Evolutionary conservation across 108 stramenopile species (phyloP).

Genomic region (Pseudonitzschia delicatissima): DNA sequence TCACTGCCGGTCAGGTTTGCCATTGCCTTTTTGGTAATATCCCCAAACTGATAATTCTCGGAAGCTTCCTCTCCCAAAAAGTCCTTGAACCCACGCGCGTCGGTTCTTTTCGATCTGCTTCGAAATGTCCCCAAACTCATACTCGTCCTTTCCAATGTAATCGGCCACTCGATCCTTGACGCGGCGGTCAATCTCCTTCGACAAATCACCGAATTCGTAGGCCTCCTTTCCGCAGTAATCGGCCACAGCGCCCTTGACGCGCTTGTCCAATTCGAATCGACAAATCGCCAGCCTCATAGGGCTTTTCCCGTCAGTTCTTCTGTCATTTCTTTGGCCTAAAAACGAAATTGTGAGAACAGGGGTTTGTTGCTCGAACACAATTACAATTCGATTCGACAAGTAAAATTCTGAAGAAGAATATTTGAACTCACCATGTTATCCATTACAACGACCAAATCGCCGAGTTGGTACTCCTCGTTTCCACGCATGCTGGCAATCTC

Average conservation of each 20-base stretch:
- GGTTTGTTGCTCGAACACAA: too few relatives aligned
- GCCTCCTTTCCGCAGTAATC: slow-evolving; percentile 62
- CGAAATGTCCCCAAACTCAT: slow-evolving; percentile 65
- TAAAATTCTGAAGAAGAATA: too few relatives aligned
- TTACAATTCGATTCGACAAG: too few relatives aligned
- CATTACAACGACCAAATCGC: slow-evolving; percentile 74
- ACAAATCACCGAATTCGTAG: slow-evolving; percentile 77
- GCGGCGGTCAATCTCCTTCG: slow-evolving; percentile 55
- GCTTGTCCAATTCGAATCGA: slow-evolving; percentile 56
- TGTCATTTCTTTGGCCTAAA: slow-evolving; percentile 33
- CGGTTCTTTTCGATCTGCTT: slow-evolving; percentile 56
- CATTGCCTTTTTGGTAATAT: slow-evolving; percentile 64
- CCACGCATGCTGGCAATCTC: slow-evolving; percentile 65
- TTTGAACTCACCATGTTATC: slow-evolving; percentile 40
- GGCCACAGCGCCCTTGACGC: slow-evolving; percentile 60
- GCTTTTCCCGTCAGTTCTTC: slow-evolving; percentile 73
- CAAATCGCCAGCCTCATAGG: slow-evolving; percentile 78
- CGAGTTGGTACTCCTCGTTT: slow-evolving; percentile 54
- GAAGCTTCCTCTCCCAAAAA: slow-evolving; percentile 75
- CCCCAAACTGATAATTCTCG: slow-evolving; percentile 58
- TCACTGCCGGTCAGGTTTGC: slow-evolving; percentile 72
- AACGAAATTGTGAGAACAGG: neutral
- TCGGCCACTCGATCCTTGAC: slow-evolving; percentile 57
- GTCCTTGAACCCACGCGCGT: slow-evolving; percentile 56
- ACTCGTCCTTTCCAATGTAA: slow-evolving; percentile 71